Conservation (phyloP, 305 asterid genomes). For the Fraxinus sp. region DNA sequence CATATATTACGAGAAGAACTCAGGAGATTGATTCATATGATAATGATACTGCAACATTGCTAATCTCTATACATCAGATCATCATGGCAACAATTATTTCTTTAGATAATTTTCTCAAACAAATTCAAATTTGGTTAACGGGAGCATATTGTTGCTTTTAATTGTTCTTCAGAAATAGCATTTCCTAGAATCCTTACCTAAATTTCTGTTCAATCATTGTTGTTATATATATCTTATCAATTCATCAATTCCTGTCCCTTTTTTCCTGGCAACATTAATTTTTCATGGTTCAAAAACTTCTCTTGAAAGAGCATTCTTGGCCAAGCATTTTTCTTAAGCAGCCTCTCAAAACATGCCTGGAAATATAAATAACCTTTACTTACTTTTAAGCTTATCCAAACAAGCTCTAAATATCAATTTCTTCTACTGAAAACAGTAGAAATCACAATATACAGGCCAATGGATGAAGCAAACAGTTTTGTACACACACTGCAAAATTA, state of each 20-base stretch:
- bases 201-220: background rate
- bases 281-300: background rate
- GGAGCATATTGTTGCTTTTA: background rate
- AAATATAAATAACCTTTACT: background rate
- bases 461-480: background rate
- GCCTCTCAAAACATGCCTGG: background rate
- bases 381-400: background rate
- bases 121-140: background rate
- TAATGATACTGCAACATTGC: background rate
- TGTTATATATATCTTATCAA: background rate
- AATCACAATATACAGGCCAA: background rate
- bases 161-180: background rate
- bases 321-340: background rate
- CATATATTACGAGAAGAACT: background rate
- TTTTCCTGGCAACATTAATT: background rate
- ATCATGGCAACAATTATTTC: background rate
- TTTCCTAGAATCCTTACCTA: background rate
- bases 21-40: background rate
- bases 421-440: background rate
- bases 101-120: background rate
- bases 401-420: background rate
- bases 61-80: background rate
- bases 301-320: slow-evolving; percentile 2
- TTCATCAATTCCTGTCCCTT: background rate
- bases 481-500: background rate